phyloP scores from a whole-genome alignment of 148 eudicot genomes.

The Drosera capensis region DNA sequence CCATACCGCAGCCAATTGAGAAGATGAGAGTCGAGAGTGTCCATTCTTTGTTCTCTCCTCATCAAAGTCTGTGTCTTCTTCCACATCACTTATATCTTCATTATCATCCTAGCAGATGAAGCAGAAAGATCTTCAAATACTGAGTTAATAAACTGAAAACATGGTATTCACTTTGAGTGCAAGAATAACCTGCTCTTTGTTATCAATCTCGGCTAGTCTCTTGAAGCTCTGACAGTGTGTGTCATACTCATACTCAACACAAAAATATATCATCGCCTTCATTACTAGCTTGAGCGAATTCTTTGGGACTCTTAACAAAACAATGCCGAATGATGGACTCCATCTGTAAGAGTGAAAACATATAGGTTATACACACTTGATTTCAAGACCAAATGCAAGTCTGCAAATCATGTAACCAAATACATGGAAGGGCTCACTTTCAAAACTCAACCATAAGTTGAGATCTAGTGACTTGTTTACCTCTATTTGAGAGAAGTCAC shows the following conservation, averaged over 20 bases:
- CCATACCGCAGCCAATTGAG: constrained; percentile 74
- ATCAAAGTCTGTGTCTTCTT: constrained; percentile 64
- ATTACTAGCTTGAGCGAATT: constrained; percentile 47
- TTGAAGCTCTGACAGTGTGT: constrained; percentile 84
- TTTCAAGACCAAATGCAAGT: too few species aligned
- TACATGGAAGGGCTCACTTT: background rate
- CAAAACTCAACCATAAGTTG: background rate
- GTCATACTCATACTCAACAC: constrained; percentile 92
- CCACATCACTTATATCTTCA: constrained; percentile 49
- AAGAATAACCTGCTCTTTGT: constrained; percentile 42
- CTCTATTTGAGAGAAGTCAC: constrained; percentile 85
- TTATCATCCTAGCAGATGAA: constrained; percentile 43
- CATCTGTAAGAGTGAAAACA: constrained; percentile 50
- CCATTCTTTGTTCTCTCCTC: constrained; percentile 35
- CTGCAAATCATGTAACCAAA: background rate
- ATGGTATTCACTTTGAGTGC: background rate
- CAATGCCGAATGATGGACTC: constrained; percentile 87
- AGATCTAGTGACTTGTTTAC: too few species aligned
- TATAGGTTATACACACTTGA: background rate
- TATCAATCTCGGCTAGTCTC: constrained; percentile 66
- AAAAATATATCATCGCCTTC: constrained; percentile 95
- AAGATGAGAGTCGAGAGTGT: constrained; percentile 26
- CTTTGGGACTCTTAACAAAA: constrained; percentile 68
- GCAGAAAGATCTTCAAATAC: constrained; percentile 8
- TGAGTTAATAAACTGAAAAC: constrained; percentile 2